These are phyloP conservation scores for Trichopus zeylanicus DNA, from an alignment of 116 monocot species.

Conservation along the genomic window DNA sequence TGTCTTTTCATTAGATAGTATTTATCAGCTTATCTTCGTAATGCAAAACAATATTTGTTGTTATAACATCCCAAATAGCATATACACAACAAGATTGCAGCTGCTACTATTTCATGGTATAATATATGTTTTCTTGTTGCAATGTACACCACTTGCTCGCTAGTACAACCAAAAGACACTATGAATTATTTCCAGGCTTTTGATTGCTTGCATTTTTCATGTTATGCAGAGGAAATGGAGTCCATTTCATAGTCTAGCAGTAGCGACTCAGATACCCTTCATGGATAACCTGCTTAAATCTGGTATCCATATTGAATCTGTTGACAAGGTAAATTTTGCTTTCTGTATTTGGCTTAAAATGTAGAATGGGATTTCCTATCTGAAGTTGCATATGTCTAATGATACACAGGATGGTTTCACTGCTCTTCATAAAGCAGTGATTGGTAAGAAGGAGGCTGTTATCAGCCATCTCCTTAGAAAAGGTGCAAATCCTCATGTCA, in stretches of 20 bases:
- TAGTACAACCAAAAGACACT: neutral
- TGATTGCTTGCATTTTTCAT: neutral
- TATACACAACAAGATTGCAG: neutral
- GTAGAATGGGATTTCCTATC: neutral
- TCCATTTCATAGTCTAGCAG: conserved; percentile 51
- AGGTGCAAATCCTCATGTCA: conserved; percentile 85
- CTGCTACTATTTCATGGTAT: too few species aligned
- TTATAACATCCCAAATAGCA: too few species aligned
- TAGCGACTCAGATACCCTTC: conserved; percentile 67
- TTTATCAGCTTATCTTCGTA: too few species aligned
- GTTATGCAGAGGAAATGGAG: conserved; percentile 71
- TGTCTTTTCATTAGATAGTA: too few species aligned
- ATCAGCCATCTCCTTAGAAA: conserved; percentile 88
- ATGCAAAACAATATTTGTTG: too few species aligned
- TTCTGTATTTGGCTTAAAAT: neutral
- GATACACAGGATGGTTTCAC: conserved; percentile 85
- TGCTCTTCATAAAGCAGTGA: conserved; percentile 80
- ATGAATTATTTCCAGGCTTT: neutral
- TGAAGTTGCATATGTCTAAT: conserved; percentile 30
- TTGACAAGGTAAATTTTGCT: conserved; percentile 46
- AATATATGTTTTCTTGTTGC: too few species aligned
- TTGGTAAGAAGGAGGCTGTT: conserved; percentile 95
- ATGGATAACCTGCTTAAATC: conserved; percentile 70
- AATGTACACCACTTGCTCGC: too few species aligned
- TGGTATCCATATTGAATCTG: conserved; percentile 58